Base-by-base conservation (phyloP, 2,329 filamentous ascomycete genomes). In the Phialophora tarda region DNA sequence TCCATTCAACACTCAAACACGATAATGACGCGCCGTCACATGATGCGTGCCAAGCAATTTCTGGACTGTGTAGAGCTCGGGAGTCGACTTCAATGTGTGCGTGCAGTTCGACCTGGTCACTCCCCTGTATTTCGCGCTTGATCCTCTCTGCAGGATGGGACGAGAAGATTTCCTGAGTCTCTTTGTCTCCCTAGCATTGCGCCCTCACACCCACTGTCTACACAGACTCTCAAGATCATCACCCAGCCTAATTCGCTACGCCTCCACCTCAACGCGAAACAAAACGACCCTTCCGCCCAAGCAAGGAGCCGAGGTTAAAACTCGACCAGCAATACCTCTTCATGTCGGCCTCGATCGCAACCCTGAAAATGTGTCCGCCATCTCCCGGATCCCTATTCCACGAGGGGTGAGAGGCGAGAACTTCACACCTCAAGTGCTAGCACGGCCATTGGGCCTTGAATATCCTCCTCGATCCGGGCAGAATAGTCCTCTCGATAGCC, bases 391-490 rank as follows among this genome's bases (percentile, higher is more conserved):
- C 41, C 71, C 63, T 12, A 71, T 70, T 28, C 72, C 68, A n/a
- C 69, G 65, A 59, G 75, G 75, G 50, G 77, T 78, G 54, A 65
- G 59, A 58, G 69, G 72, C 41, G 72, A 77, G 67, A 79, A 83
- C 57, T 85, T 85, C 74, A 78, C 80, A 6, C 85, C 85, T 7
- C 81, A 82, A 57, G 81, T 81, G 1, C 82, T 89, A 62, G 81
- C 82, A 47, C 88, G 92, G 44, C 94, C 95, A 14, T 94, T 99
- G 71, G 95, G 95, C 69, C 87, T 96, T 78, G 83, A 84, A 11
- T 80, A 86, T 44, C 90, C 93, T 1, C 95, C 95, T 0, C 80
- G 83, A 65, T 80, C 86, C 12, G 92, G 92, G 66, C 89, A 98
- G 77, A 97, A 98, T 79, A 89, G 88, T 1, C 93, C 93, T 61